Evolutionary conservation across 495 filamentous ascomycete genomes (phyloP).

Genomic region (Chaetomium cochliodes): DNA sequence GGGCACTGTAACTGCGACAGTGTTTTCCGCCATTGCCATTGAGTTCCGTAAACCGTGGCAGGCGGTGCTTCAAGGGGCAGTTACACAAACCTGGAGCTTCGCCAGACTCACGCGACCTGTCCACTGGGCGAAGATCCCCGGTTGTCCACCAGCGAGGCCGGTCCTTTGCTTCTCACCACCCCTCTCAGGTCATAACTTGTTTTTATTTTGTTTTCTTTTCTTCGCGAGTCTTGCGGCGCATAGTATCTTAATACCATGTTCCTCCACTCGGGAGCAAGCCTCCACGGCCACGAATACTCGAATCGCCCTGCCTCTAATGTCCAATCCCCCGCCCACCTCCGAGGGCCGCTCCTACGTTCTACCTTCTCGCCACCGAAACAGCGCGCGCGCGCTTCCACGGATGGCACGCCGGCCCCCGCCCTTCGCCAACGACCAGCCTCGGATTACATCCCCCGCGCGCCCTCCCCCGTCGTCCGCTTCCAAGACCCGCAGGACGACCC

Average conservation of each 20-base stretch:
- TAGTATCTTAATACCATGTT: conserved; percentile 39
- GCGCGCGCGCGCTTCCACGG: conserved; percentile 20
- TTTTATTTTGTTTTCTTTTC: neutral
- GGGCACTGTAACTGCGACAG: neutral
- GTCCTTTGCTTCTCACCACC: conserved; percentile 16
- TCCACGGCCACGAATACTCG: conserved; percentile 59
- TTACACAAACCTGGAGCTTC: neutral
- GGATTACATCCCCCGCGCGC: conserved; percentile 33
- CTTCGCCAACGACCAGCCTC: conserved; percentile 34
- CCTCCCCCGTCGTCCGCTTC: conserved; percentile 39
- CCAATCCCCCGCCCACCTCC: conserved; percentile 35
- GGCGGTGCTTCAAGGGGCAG: neutral
- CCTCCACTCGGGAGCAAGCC: conserved; percentile 49
- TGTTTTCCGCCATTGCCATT: neutral
- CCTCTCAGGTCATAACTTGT: conserved; percentile 3
- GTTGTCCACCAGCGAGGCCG: conserved; percentile 17
- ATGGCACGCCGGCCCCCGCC: conserved; percentile 16
- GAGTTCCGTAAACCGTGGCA: neutral
- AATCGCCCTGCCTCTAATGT: conserved; percentile 39
- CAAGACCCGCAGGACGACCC: conserved; percentile 35
- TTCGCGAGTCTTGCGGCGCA: neutral
- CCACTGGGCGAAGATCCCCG: neutral
- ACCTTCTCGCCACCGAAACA: conserved; percentile 40
- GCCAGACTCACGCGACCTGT: neutral
- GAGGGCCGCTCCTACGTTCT: conserved; percentile 45